Evolutionary conservation across 2,329 filamentous ascomycete species (phyloP), one percentile per base, ranked within the genome.

Genomic region (Macroventuria anomochaeta): DNA sequence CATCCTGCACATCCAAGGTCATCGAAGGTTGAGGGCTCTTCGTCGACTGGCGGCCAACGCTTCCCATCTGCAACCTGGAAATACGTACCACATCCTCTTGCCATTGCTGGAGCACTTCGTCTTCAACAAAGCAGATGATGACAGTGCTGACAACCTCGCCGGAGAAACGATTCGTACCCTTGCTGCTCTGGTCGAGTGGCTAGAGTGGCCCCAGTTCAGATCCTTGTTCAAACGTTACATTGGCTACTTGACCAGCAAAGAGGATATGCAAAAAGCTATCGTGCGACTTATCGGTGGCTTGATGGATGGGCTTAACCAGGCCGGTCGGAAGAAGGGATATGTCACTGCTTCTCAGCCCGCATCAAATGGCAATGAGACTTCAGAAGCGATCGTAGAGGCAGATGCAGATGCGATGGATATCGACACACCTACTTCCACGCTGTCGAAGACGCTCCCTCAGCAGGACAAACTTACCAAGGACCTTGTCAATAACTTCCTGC

Each of bases 21-120:
- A 95, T 55, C 87, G 91, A 59, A 90, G 96, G 66, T 81, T 96
- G 47, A 88, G 93, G 63, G 93, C 95, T 2, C 79, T 99, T 31
- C 87, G 90, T 54, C 83, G 91, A 51, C 80, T 99, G 11, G 87
- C 89, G 50, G 78, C 82, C 7, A 88, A 88, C 58, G 90, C 90
- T 50, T 81, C 84, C 11, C 81, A 85, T 41, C 79, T 99, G 54
- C 83, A 83, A 57, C 89, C 90, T 65, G 85, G 86, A 46, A 96
- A 96, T 66, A 82, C 96, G 58, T 87, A 88, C 53, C 88, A 93
- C 15, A 89, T 97, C 68, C 91, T 97, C 69, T 85, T 99, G 33
- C 96, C 95, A 0, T 80, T 99, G 17, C 81, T 97, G 8, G 95
- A 99, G 70, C 93, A 97, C 70, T 97, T 97, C 69, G 88, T 97